Evolutionary conservation across 192 early-diverging fungal species (phyloP), one percentile per base, ranked within the genome.

Genomic region (Mortierella hygrophila): DNA sequence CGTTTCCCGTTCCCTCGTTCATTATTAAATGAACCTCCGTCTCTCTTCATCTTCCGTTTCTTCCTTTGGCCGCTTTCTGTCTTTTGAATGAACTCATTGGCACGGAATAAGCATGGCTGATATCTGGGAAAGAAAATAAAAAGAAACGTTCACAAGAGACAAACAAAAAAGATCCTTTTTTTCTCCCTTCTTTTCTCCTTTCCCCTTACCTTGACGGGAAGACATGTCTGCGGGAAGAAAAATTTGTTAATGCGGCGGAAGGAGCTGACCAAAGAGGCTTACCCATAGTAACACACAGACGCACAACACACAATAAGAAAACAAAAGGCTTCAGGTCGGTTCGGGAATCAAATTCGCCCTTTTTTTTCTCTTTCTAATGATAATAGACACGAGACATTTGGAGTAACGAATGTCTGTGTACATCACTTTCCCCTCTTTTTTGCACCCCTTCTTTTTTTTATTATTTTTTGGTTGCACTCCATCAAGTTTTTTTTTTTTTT

Each of bases 301-400:
- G 35, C 21, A 35, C 49, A 2, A 54, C 35, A 13, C 69, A 46
- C 10, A 21, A 37, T 1, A 26, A 54, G 60, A 57, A 75, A 57
- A 63, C 21, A 70, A 44, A 37, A 69, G 3, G 23, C 44, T 21
- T 42, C 65, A 69, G 26, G 47, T 18, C 41, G n/a, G 29, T 77
- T 77, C 76, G 76, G 76, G 76, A 77, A 77, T 68, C 76, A 46
- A 77, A 63, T 32, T 55, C 49, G 49, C 7, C 71, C 26, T 41
- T 26, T 52, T 46, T 41, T 72, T 49, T 46, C 3, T 42, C 49
- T 32, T 47, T 63, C 13, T 10, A 65, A 65, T 2, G 60, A 65
- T 1, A 26, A 52, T 18, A 16, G 49, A 21, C 18, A 52, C 49
- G 49, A 52, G 20, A 65, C 29, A 65, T 15, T 65, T 65, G 60